phyloP scores from a whole-genome alignment of 257 asterid genomes.

The Gentiana straminea region DNA sequence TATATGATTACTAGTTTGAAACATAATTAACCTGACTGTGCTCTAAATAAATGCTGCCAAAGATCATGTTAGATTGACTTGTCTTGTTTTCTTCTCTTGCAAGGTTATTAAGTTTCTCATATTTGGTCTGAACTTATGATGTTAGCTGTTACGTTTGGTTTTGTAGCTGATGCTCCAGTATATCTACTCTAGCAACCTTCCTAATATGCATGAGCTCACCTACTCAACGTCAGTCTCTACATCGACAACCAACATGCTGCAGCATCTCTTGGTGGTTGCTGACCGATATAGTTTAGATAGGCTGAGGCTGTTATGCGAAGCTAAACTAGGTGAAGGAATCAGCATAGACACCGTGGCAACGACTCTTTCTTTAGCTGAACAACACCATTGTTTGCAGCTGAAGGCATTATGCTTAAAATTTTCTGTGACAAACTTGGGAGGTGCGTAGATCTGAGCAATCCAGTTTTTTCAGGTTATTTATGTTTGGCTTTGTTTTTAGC shows the following conservation, averaged over 20 bases:
- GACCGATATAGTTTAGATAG: conserved; percentile 89
- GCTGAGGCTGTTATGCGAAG: conserved; percentile 83
- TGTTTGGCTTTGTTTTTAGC: conserved; percentile 20
- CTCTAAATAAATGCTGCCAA: no score
- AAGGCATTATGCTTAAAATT: conserved; percentile 85
- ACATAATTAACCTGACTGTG: no score
- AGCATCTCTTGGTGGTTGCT: conserved; percentile 93
- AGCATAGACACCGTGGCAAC: conserved; percentile 75
- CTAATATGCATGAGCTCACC: conserved; percentile 46
- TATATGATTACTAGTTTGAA: no score
- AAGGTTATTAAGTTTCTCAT: background rate
- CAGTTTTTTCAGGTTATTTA: conserved; percentile 76
- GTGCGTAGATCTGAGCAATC: conserved; percentile 95
- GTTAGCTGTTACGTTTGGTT: conserved; percentile 10
- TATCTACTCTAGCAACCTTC: conserved; percentile 68
- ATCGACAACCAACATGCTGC: conserved; percentile 57
- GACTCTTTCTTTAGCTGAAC: conserved; percentile 90
- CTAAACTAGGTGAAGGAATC: conserved; percentile 69
- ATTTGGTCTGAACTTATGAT: conserved; percentile 6
- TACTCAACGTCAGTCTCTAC: conserved; percentile 46
- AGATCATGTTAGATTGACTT: background rate
- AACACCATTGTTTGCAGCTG: conserved; percentile 74
- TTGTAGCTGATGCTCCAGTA: conserved; percentile 86
- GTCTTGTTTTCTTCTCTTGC: background rate
- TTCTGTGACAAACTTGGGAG: conserved; percentile 97